phyloP scores from a whole-genome alignment of 345 rosid genomes.

The Clausena lansium region DNA sequence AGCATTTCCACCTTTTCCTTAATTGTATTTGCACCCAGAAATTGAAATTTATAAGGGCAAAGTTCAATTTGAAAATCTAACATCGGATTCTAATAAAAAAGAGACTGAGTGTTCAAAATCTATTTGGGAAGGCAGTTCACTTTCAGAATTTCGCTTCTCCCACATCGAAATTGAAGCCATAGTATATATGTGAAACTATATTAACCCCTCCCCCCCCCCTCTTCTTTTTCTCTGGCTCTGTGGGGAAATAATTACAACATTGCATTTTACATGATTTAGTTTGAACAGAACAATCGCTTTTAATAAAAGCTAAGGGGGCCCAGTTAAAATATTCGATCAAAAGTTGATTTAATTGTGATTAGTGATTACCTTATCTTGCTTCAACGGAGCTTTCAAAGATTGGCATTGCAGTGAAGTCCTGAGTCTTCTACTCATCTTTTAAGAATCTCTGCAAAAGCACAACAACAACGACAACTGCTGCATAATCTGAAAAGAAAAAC shows the following conservation, averaged over 20 bases:
- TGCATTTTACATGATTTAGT: background rate
- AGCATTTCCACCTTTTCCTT: slow-evolving; percentile 44
- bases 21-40: slow-evolving; percentile 7
- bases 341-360: slow-evolving; percentile 17
- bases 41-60: slow-evolving; percentile 4
- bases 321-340: slow-evolving; percentile 21
- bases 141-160: slow-evolving; percentile 16
- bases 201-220: background rate
- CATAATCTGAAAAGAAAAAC: background rate
- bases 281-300: slow-evolving; percentile 21
- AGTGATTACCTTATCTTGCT: slow-evolving; percentile 44
- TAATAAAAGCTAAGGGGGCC: slow-evolving; percentile 14
- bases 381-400: slow-evolving; percentile 30
- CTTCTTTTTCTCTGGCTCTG: too few relatives aligned
- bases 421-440: slow-evolving; percentile 37
- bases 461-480: slow-evolving; percentile 4
- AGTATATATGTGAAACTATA: slow-evolving; percentile 8
- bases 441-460: slow-evolving; percentile 12
- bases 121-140: slow-evolving; percentile 20
- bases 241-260: background rate
- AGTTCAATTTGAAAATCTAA: slow-evolving; percentile 17
- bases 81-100: slow-evolving; percentile 19
- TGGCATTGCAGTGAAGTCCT: slow-evolving; percentile 23
- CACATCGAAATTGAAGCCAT: slow-evolving; percentile 30
- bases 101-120: slow-evolving; percentile 8